phyloP scores from a whole-genome alignment of 305 asterid species.

The Coffea humblotiana region DNA sequence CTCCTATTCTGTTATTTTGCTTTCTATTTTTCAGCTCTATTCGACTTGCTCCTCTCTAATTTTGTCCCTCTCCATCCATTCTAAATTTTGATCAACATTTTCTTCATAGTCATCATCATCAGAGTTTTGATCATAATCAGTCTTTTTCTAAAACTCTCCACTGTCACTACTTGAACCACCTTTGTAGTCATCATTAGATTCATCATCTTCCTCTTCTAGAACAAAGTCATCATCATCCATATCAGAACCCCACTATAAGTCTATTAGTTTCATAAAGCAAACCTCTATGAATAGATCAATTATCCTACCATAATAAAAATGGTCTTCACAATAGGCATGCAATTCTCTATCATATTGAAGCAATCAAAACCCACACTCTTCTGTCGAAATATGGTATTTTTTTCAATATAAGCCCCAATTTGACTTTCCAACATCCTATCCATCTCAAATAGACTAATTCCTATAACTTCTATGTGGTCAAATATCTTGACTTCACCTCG shows the following conservation, averaged over 20 bases:
- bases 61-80: not conserved
- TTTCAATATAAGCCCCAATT: too few species aligned
- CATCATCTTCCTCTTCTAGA: not conserved
- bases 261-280: too few species aligned
- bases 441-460: too few species aligned
- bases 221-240: not conserved
- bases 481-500: too few species aligned
- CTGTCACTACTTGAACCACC: not conserved
- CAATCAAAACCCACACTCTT: not conserved
- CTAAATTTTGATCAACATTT: not conserved
- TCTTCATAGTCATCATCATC: not conserved
- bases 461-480: too few species aligned
- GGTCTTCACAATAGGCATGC: not conserved
- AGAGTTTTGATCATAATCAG: too few species aligned
- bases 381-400: not conserved
- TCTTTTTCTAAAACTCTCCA: too few species aligned
- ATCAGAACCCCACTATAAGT: not conserved
- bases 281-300: not conserved
- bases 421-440: too few species aligned
- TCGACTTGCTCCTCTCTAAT: not conserved
- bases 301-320: too few species aligned
- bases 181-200: not conserved
- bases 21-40: too few species aligned
- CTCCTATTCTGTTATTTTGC: not conserved
- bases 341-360: too few species aligned